These are phyloP conservation scores for Tieghemostelium lacteum DNA, from an alignment of 78 protist species.

Conservation along the genomic window DNA sequence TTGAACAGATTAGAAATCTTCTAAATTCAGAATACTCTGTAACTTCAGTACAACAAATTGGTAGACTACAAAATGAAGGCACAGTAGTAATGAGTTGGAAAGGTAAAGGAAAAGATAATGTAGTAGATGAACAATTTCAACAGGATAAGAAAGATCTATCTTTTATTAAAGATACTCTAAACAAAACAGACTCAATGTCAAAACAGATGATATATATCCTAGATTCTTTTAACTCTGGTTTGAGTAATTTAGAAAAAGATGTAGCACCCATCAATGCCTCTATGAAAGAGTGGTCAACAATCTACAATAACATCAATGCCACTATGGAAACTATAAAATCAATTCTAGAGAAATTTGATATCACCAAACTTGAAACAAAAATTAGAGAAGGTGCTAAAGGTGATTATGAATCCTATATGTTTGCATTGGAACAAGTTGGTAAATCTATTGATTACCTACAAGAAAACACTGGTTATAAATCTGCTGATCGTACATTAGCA, in stretches of 20 bases:
- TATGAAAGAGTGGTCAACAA: constrained; percentile 70
- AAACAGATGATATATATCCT: constrained; percentile 56
- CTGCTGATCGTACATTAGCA: constrained; percentile 27
- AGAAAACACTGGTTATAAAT: constrained; percentile 1
- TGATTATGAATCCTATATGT: constrained; percentile 53
- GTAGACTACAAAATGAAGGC: constrained; percentile 31
- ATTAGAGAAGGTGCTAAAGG: constrained; percentile 72
- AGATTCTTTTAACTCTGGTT: constrained; percentile 55
- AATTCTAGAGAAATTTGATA: constrained; percentile 34
- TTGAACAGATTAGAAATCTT: constrained; percentile 47
- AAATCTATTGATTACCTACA: constrained; percentile 25
- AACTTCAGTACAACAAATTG: constrained; percentile 39
- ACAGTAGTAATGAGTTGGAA: constrained; percentile 61
- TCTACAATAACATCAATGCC: constrained; percentile 48
- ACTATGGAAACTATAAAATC: constrained; percentile 48
- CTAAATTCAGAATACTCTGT: constrained; percentile 66
- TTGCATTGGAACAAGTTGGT: constrained; percentile 55
- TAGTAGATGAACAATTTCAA: constrained; percentile 30
- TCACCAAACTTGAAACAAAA: constrained; percentile 30
- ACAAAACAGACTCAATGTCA: constrained; percentile 21
- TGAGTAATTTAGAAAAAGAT: constrained; percentile 19
- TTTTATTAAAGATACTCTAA: constrained; percentile 15
- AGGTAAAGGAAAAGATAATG: neutral
- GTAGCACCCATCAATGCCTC: constrained; percentile 76
- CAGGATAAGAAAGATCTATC: constrained; percentile 32